phyloP scores from a whole-genome alignment of 495 filamentous ascomycete species.

The Penicillium desertorum region DNA sequence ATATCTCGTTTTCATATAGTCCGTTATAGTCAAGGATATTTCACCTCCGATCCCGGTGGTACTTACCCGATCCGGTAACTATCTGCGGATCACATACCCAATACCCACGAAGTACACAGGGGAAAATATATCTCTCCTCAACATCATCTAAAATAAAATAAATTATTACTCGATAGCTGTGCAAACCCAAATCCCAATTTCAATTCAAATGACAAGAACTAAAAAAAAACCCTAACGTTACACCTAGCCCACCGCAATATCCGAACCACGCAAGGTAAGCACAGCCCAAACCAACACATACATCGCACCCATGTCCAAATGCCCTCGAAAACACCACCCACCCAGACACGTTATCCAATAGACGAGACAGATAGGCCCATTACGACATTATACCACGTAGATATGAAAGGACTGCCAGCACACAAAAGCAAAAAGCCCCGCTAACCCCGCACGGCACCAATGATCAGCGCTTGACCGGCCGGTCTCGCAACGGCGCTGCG shows the following conservation, averaged over 20 bases:
- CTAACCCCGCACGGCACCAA: constrained; percentile 31
- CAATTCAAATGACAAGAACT: neutral
- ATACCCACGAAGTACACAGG: neutral
- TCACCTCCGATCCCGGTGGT: neutral
- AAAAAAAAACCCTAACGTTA: neutral
- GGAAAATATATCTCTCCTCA: neutral
- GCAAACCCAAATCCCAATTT: neutral
- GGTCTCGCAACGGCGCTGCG: constrained; percentile 34
- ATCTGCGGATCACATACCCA: constrained; percentile 1
- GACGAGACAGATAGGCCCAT: neutral
- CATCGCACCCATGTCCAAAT: neutral
- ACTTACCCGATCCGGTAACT: constrained; percentile 2
- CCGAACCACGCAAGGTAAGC: constrained; percentile 17
- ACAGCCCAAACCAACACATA: neutral
- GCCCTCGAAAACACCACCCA: too few species aligned
- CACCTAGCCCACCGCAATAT: constrained; percentile 8
- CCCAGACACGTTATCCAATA: neutral
- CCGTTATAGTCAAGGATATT: neutral
- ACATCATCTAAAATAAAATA: neutral
- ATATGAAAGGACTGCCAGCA: neutral
- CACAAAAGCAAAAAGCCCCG: neutral
- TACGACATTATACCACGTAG: neutral
- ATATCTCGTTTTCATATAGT: neutral
- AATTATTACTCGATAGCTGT: neutral
- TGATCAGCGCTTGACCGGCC: constrained; percentile 57